Evolutionary conservation across 352 stramenopile species (phyloP).

Genomic region (Globisporangium polare): DNA sequence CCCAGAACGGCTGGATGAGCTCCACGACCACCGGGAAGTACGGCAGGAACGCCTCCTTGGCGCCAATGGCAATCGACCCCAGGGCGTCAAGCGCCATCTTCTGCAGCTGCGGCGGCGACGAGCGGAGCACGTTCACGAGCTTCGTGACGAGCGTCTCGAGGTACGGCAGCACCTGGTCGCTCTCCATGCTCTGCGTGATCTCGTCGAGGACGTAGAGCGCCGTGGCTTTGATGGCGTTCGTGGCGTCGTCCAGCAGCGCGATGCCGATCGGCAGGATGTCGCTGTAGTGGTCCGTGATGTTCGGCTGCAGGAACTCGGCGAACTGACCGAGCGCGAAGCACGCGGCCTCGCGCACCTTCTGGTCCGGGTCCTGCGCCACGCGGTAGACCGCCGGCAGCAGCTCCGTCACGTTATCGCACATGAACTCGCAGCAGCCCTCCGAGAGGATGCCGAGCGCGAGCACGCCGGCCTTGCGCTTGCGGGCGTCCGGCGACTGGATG

Average conservation of each 20-base stretch:
- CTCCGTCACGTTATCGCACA: conserved; percentile 93
- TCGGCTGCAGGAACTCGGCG: conserved; percentile 97
- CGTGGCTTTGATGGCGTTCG: conserved; percentile 93
- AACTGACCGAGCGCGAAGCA: conserved; percentile 99
- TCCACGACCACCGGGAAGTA: conserved; percentile 91
- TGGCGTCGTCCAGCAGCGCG: conserved; percentile 91
- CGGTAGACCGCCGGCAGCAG: conserved; percentile 92
- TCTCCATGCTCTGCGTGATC: conserved; percentile 98
- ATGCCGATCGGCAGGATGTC: conserved; percentile 97
- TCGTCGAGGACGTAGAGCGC: conserved; percentile 98
- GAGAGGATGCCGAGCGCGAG: conserved; percentile 96
- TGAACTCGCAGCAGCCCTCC: conserved; percentile 94
- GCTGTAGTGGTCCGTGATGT: conserved; percentile 93
- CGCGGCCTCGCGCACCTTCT: conserved; percentile 94
- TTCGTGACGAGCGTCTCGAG: conserved; percentile 95
- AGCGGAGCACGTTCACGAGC: conserved; percentile 91
- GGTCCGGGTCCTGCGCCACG: conserved; percentile 88
- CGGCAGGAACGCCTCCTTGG: conserved; percentile 95
- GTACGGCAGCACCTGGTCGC: conserved; percentile 92
- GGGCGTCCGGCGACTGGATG: conserved; percentile 86
- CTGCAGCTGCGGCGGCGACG: conserved; percentile 90
- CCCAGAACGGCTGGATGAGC: conserved; percentile 88
- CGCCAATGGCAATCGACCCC: conserved; percentile 94
- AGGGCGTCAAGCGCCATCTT: conserved; percentile 97
- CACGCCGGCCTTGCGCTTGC: conserved; percentile 95